Evolutionary conservation across 257 asterid species (phyloP).

Genomic region (Petunia axillaris): DNA sequence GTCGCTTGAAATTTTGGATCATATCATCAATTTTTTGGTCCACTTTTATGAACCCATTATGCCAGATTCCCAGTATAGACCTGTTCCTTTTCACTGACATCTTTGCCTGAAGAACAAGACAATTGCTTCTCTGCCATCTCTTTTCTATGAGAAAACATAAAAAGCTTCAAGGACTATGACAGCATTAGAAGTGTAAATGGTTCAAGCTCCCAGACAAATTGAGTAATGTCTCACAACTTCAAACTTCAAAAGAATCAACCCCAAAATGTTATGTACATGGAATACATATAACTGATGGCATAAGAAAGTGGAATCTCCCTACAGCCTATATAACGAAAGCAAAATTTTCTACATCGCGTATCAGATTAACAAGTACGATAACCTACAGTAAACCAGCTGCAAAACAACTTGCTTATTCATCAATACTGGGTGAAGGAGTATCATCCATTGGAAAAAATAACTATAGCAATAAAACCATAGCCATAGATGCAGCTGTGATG

Average conservation of each 20-base stretch:
- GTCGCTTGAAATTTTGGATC: not conserved
- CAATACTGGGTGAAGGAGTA: not conserved
- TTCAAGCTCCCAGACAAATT: not conserved
- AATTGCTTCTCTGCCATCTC: not conserved
- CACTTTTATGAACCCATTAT: not conserved
- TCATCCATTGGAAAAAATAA: not conserved
- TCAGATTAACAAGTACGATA: not conserved
- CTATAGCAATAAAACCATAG: conserved; percentile 35
- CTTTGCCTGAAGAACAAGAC: not conserved
- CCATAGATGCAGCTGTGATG: conserved; percentile 36
- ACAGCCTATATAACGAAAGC: not conserved
- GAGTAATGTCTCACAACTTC: not conserved
- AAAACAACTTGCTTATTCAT: conserved; percentile 26
- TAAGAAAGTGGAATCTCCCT: conserved; percentile 6
- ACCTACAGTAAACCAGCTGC: not conserved
- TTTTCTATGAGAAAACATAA: not conserved
- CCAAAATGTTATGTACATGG: conserved; percentile 6
- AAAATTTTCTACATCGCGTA: not conserved
- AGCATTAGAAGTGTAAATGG: not conserved
- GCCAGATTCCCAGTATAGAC: not conserved
- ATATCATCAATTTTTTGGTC: not conserved
- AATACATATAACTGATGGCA: not conserved
- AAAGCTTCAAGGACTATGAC: not conserved
- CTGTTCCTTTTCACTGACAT: not conserved
- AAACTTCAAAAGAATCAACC: not conserved